Percentiles rank a stretch among this genome's conserved stretches.
phyloP scores from a whole-genome alignment of 352 stramenopile species.

The Globisporangium recalcitrans region DNA sequence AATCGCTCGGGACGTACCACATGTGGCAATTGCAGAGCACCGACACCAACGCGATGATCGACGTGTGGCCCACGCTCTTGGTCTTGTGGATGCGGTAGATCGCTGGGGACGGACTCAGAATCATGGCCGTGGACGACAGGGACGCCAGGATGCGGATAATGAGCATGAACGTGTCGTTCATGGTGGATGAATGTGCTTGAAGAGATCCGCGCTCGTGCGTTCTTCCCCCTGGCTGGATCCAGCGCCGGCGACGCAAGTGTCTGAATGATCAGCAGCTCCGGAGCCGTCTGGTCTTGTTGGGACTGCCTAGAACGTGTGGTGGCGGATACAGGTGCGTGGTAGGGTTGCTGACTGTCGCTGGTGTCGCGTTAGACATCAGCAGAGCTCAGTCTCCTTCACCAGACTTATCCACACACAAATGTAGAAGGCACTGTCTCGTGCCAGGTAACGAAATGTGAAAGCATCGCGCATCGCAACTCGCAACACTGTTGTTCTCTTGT shows the following conservation, averaged over 20 bases:
- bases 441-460: neutral
- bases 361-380: neutral
- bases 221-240: neutral
- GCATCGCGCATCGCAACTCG: neutral
- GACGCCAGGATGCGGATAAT: slow-evolving; percentile 21
- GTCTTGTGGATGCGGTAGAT: slow-evolving; percentile 35
- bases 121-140: slow-evolving; percentile 31
- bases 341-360: neutral
- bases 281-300: neutral
- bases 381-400: too few relatives aligned
- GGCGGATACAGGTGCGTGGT: neutral
- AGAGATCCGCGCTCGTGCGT: too few relatives aligned
- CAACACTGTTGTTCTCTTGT: neutral
- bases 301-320: neutral
- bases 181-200: neutral
- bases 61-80: slow-evolving; percentile 30
- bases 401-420: neutral
- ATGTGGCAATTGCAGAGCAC: slow-evolving; percentile 38
- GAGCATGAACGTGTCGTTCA: slow-evolving; percentile 9
- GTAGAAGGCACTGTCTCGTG: neutral
- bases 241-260: neutral
- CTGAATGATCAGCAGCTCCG: neutral
- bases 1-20: slow-evolving; percentile 6
- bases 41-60: slow-evolving; percentile 32
- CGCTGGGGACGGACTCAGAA: slow-evolving; percentile 30